Conservation (phyloP, 495 filamentous ascomycete species). For the Saxophila tyrrhenica region DNA sequence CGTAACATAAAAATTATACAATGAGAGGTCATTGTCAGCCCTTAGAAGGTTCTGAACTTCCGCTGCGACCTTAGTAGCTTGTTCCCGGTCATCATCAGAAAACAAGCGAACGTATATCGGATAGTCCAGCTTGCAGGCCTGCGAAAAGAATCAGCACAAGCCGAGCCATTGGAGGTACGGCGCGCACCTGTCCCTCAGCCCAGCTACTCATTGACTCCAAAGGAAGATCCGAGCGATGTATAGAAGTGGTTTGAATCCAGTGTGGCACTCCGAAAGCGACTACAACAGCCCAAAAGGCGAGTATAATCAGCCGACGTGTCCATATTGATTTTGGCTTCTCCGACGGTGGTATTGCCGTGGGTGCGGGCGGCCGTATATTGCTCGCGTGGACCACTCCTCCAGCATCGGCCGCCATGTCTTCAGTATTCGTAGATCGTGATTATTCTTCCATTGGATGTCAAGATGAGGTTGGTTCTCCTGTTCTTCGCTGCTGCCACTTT, state of each 20-base stretch:
- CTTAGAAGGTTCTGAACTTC: slow-evolving; percentile 71
- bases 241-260: slow-evolving; percentile 95
- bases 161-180: background rate
- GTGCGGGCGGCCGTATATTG: background rate
- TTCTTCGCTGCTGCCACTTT: no score
- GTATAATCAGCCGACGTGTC: slow-evolving; percentile 41
- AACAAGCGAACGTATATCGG: slow-evolving; percentile 68
- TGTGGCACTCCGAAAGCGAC: slow-evolving; percentile 77
- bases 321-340: slow-evolving; percentile 2
- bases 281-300: slow-evolving; percentile 86
- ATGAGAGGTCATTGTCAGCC: slow-evolving; percentile 64
- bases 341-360: background rate
- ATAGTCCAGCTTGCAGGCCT: slow-evolving; percentile 83
- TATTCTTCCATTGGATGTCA: no score
- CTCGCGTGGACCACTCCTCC: background rate
- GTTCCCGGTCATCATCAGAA: slow-evolving; percentile 43
- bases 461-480: no score
- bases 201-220: slow-evolving; percentile 80
- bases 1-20: slow-evolving; percentile 47
- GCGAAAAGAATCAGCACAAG: background rate
- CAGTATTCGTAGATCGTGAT: no score
- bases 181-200: slow-evolving; percentile 77
- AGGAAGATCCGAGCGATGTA: slow-evolving; percentile 79
- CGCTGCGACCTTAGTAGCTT: slow-evolving; percentile 32
- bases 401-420: background rate